Percentiles rank a stretch among this genome's conserved stretches.
These are phyloP conservation scores for Arthrobotrys pseudoclavata DNA, from an alignment of 2,329 filamentous ascomycete genomes.

Conservation along the genomic window DNA sequence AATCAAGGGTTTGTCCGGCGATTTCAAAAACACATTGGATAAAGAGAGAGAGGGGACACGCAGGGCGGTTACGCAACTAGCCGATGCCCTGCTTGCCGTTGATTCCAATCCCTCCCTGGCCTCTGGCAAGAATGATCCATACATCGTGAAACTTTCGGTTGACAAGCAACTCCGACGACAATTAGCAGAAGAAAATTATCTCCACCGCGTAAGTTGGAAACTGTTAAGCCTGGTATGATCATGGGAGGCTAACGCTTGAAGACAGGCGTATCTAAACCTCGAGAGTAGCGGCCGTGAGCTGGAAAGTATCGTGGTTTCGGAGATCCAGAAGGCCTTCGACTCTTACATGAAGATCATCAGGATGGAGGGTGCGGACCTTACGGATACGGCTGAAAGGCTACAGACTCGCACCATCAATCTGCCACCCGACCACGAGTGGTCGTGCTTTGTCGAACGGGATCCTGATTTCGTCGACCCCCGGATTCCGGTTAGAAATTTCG, in stretches of 20 bases:
- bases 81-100: slow-evolving; percentile 82
- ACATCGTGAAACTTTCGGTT: slow-evolving; percentile 84
- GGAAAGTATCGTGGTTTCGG: slow-evolving; percentile 94
- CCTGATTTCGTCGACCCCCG: slow-evolving; percentile 89
- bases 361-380: slow-evolving; percentile 86
- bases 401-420: slow-evolving; percentile 89
- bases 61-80: slow-evolving; percentile 82
- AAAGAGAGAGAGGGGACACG: slow-evolving; percentile 91
- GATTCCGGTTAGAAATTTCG: slow-evolving; percentile 80
- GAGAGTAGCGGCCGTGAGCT: slow-evolving; percentile 94
- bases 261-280: slow-evolving; percentile 89
- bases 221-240: neutral
- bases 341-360: slow-evolving; percentile 92
- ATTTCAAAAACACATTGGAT: slow-evolving; percentile 97
- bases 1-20: slow-evolving; percentile 90
- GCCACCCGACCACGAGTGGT: slow-evolving; percentile 94
- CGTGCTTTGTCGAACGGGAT: slow-evolving; percentile 81
- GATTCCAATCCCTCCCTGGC: slow-evolving; percentile 82
- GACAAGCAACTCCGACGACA: slow-evolving; percentile 93
- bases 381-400: slow-evolving; percentile 82
- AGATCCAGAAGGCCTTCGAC: slow-evolving; percentile 98
- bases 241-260: slow-evolving; percentile 1
- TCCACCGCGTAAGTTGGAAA: slow-evolving; percentile 80
- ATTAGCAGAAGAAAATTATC: slow-evolving; percentile 95
- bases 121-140: slow-evolving; percentile 91